A percentile compares a stretch with the other conserved stretches of the same genome.
These are phyloP conservation scores for Blastocystis sp. DNA, from an alignment of 352 stramenopile genomes.

Conservation along the genomic window DNA sequence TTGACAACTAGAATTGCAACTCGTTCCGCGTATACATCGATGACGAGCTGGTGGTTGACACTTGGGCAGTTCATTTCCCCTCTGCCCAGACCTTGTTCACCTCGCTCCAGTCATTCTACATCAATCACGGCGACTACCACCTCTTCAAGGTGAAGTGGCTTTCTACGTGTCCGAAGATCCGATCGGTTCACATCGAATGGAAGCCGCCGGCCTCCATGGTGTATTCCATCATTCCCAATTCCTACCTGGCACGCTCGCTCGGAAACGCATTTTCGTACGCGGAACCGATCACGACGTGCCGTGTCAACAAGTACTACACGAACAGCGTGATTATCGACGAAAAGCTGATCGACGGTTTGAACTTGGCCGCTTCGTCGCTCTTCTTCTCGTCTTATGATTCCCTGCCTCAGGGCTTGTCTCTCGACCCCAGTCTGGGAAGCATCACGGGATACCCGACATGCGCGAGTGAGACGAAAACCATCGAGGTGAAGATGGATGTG, in stretches of 20 bases:
- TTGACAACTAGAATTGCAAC: slow-evolving; percentile 42
- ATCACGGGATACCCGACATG: slow-evolving; percentile 49
- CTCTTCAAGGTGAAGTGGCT: slow-evolving; percentile 16
- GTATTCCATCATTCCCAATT: not conserved
- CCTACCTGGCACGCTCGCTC: not conserved
- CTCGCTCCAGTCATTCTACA: not conserved
- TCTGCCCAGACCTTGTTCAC: not conserved
- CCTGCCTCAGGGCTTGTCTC: slow-evolving; percentile 44
- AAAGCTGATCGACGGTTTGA: not conserved
- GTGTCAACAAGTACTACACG: slow-evolving; percentile 28
- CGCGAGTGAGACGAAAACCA: not conserved
- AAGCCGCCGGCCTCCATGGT: not conserved
- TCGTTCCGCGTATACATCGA: slow-evolving; percentile 6
- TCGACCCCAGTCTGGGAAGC: slow-evolving; percentile 11
- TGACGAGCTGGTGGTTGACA: slow-evolving; percentile 10
- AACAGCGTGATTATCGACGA: slow-evolving; percentile 19
- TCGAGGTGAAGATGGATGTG: not conserved
- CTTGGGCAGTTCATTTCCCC: slow-evolving; percentile 9
- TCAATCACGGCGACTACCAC: not conserved
- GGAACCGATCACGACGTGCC: slow-evolving; percentile 5
- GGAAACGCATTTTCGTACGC: slow-evolving; percentile 6
- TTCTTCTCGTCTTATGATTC: not conserved
- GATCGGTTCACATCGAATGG: slow-evolving; percentile 42
- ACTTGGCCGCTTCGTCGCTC: not conserved
- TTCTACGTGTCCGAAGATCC: slow-evolving; percentile 15